Conservation (phyloP, 2,329 filamentous ascomycete genomes). For the Chrysosporium queenslandicum region DNA sequence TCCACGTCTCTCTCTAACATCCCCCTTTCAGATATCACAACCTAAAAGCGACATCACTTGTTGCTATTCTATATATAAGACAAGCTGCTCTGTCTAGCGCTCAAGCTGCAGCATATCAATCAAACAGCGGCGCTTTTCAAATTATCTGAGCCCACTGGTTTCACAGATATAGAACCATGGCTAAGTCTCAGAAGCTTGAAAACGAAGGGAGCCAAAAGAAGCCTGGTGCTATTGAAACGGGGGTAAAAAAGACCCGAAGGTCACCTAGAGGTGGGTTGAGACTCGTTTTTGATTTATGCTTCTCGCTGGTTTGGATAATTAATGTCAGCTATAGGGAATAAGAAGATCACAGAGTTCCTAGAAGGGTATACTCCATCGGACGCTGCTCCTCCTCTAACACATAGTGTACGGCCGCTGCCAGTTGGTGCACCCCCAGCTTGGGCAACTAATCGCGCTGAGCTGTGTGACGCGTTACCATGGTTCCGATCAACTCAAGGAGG, state of each 20-base stretch:
- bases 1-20: background rate
- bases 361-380: background rate
- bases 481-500: conserved; percentile 54
- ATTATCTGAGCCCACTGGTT: background rate
- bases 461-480: conserved; percentile 56
- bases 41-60: background rate
- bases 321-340: background rate
- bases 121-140: background rate
- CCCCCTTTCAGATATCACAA: background rate
- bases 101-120: background rate
- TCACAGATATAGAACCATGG: background rate
- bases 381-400: background rate
- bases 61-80: no score
- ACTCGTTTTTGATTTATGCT: background rate
- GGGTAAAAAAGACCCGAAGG: background rate
- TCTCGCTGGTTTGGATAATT: background rate
- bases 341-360: background rate
- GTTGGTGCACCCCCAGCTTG: conserved; percentile 43
- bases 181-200: background rate
- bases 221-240: background rate
- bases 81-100: no score
- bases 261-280: background rate
- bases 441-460: conserved; percentile 48
- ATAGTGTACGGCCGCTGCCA: conserved; percentile 9
- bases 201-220: background rate